phyloP scores from a whole-genome alignment of 768 basidiomycete genomes.

The Suillus placidus region DNA sequence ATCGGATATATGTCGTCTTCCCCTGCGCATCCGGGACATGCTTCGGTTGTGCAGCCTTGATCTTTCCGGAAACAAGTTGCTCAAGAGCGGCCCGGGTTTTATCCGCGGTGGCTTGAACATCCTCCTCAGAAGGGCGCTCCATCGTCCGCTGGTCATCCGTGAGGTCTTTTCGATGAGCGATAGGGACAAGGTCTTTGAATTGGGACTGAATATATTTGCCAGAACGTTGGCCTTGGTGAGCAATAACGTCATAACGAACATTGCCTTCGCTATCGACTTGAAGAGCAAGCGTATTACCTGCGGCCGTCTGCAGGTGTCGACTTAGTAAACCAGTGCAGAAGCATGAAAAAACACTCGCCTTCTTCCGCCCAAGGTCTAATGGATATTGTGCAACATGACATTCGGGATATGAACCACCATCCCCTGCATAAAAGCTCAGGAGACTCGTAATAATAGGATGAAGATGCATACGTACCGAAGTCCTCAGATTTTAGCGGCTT shows the following conservation, averaged over 20 bases:
- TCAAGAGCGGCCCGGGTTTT: slow-evolving; percentile 90
- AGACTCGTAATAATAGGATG: background rate
- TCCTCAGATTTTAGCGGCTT: slow-evolving; percentile 81
- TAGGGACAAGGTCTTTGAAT: slow-evolving; percentile 96
- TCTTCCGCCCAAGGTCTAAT: slow-evolving; percentile 92
- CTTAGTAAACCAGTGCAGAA: background rate
- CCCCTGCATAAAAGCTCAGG: slow-evolving; percentile 45
- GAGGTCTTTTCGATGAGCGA: slow-evolving; percentile 86
- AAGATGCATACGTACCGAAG: slow-evolving; percentile 60
- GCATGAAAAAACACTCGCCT: slow-evolving; percentile 50
- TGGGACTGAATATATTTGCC: slow-evolving; percentile 91
- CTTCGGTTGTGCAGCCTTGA: slow-evolving; percentile 98
- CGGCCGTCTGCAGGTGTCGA: slow-evolving; percentile 60
- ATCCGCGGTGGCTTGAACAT: slow-evolving; percentile 89
- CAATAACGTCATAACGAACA: slow-evolving; percentile 96
- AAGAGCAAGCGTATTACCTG: slow-evolving; percentile 93
- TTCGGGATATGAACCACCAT: slow-evolving; percentile 90
- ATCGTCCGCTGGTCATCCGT: slow-evolving; percentile 70
- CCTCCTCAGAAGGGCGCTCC: slow-evolving; percentile 94
- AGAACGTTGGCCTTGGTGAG: slow-evolving; percentile 88
- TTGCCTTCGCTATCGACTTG: slow-evolving; percentile 97
- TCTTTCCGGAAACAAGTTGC: slow-evolving; percentile 91
- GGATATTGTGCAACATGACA: slow-evolving; percentile 98
- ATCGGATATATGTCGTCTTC: slow-evolving; percentile 89
- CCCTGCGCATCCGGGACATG: slow-evolving; percentile 85